Conservation (phyloP, 140 eudicot genomes). For the Cichorium intybus region DNA sequence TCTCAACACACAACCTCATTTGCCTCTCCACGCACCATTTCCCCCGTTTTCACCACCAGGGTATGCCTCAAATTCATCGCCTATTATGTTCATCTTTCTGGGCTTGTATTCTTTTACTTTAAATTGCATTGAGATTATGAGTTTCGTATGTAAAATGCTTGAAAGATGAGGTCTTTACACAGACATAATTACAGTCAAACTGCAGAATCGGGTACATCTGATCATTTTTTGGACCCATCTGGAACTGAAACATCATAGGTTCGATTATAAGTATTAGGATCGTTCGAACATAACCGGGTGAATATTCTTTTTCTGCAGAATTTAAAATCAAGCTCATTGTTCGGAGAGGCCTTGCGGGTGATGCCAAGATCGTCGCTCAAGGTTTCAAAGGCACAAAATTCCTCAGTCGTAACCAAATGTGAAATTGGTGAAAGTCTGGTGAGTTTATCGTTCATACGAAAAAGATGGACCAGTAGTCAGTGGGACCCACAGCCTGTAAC, state of each 20-base stretch:
- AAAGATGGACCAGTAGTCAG: background rate
- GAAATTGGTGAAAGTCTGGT: conserved; percentile 97
- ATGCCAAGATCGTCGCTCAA: conserved; percentile 60
- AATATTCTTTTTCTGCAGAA: conserved; percentile 39
- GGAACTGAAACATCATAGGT: too few relatives aligned
- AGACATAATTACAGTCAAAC: background rate
- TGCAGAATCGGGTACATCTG: background rate
- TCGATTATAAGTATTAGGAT: too few relatives aligned
- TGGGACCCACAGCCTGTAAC: background rate
- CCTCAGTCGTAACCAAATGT: conserved; percentile 55
- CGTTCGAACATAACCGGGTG: too few relatives aligned
- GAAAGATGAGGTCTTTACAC: background rate
- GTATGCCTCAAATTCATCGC: conserved; percentile 27
- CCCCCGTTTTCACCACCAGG: conserved; percentile 56
- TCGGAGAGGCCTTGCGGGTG: conserved; percentile 69
- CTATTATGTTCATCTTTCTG: background rate
- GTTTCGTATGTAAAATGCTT: background rate
- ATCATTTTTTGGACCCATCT: background rate
- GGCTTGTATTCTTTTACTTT: background rate
- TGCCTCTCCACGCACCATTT: conserved; percentile 50
- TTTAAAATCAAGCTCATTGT: conserved; percentile 72
- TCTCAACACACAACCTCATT: conserved; percentile 66
- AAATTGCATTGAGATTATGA: background rate
- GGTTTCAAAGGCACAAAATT: conserved; percentile 53
- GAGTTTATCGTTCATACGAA: conserved; percentile 24